Percentiles rank a stretch among this genome's conserved stretches.
phyloP scores from a whole-genome alignment of 306 rosid genomes.

The Vachellia pachyceras region DNA sequence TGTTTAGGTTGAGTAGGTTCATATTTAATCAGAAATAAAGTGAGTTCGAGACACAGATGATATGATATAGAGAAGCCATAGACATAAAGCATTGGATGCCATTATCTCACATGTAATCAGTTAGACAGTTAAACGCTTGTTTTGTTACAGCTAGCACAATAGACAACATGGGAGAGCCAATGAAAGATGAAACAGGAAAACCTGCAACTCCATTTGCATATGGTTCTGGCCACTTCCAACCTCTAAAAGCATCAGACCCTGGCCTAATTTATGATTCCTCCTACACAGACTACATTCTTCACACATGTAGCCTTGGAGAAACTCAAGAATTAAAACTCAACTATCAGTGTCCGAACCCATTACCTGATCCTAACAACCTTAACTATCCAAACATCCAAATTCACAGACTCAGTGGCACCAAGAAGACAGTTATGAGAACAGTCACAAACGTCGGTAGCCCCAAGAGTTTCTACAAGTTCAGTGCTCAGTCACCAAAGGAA shows the following conservation, averaged over 20 bases:
- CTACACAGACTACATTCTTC: slow-evolving; percentile 70
- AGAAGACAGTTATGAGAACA: slow-evolving; percentile 53
- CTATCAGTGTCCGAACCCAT: slow-evolving; percentile 57
- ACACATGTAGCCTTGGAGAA: slow-evolving; percentile 58
- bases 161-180: slow-evolving; percentile 66
- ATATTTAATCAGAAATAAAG: not conserved
- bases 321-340: slow-evolving; percentile 39
- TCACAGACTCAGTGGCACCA: slow-evolving; percentile 55
- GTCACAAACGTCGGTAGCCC: slow-evolving; percentile 76
- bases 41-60: not conserved
- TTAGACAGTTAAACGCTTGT: not conserved
- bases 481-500: slow-evolving; percentile 58
- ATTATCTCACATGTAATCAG: not conserved
- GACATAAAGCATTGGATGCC: too few species aligned
- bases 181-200: slow-evolving; percentile 65
- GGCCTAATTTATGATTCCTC: slow-evolving; percentile 88
- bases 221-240: slow-evolving; percentile 88
- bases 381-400: slow-evolving; percentile 87
- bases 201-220: slow-evolving; percentile 73
- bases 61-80: not conserved
- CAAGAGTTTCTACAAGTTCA: slow-evolving; percentile 65
- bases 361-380: slow-evolving; percentile 55
- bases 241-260: slow-evolving; percentile 72
- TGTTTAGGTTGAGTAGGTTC: too few species aligned
- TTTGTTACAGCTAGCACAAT: slow-evolving; percentile 55